Percentiles rank a stretch among this genome's conserved stretches.
These are phyloP conservation scores for Prunus kanzakura DNA, from an alignment of 306 rosid species.

Conservation along the genomic window DNA sequence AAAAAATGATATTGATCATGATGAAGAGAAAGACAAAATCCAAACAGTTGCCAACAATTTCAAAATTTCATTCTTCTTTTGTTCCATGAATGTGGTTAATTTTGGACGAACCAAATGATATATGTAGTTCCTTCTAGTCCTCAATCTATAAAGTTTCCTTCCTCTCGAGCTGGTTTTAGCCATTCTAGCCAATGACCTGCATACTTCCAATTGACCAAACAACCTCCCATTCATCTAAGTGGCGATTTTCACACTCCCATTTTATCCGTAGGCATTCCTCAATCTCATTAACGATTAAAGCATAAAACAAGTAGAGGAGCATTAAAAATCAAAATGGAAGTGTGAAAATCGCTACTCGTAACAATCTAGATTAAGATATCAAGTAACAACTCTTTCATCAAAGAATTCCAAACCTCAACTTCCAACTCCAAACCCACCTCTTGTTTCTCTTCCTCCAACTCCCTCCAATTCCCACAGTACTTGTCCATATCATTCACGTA, in stretches of 20 bases:
- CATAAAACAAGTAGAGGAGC: no score
- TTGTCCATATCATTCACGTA: constrained; percentile 58
- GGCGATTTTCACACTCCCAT: neutral
- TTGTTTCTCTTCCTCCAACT: constrained; percentile 23
- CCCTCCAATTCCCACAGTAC: constrained; percentile 39
- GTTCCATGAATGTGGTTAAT: no score
- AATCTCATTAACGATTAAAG: no score
- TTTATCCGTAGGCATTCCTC: no score
- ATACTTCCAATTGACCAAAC: constrained; percentile 3
- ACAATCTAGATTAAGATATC: constrained; percentile 33
- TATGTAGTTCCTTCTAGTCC: no score
- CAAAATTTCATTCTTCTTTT: no score
- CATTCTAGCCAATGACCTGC: constrained; percentile 27
- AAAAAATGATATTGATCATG: no score
- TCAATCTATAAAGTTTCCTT: no score
- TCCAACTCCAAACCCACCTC: constrained; percentile 42
- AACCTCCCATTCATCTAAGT: constrained; percentile 1
- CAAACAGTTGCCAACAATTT: no score
- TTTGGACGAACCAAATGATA: no score
- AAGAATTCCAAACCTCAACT: constrained; percentile 39
- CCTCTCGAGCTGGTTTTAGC: constrained; percentile 1
- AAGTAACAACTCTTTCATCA: constrained; percentile 46
- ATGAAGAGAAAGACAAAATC: no score
- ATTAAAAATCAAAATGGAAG: neutral
- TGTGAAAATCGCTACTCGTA: neutral